A percentile compares a stretch with the other conserved stretches of the same genome.
These are phyloP conservation scores for Verticillium albo-atrum DNA, from an alignment of 2,329 filamentous ascomycete genomes.

Conservation along the genomic window DNA sequence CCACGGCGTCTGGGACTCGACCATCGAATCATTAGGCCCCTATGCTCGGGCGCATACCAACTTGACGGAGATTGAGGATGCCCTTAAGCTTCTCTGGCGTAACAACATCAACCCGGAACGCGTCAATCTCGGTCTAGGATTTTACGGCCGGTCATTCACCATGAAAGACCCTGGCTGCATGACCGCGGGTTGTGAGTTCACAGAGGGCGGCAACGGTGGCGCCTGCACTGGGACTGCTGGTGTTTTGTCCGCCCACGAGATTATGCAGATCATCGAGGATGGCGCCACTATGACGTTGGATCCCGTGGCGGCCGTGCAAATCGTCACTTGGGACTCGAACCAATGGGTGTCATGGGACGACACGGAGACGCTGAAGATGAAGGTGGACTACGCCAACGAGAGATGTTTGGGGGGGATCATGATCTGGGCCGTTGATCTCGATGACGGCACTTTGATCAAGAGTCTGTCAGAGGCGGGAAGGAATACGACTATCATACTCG, in stretches of 20 bases:
- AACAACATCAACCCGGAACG: conserved; percentile 34
- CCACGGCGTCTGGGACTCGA: conserved; percentile 34
- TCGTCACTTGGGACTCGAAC: conserved; percentile 21
- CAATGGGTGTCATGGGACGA: conserved; percentile 36
- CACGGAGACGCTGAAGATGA: conserved; percentile 24
- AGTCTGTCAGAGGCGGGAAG: too few species aligned
- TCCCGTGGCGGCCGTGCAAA: conserved; percentile 23
- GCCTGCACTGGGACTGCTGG: conserved; percentile 22
- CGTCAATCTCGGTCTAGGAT: conserved; percentile 38
- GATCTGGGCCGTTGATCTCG: conserved; percentile 22
- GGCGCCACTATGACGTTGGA: conserved; percentile 14
- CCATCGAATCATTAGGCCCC: conserved; percentile 18
- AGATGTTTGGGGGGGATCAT: conserved; percentile 21
- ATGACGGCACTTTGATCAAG: too few species aligned
- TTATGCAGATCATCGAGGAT: conserved; percentile 19
- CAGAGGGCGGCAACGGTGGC: conserved; percentile 17
- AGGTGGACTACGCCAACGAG: conserved; percentile 23
- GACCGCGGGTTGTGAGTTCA: conserved; percentile 23
- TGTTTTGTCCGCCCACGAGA: conserved; percentile 25
- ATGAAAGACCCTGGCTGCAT: conserved; percentile 18
- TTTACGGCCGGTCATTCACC: conserved; percentile 36
- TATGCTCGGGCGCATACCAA: conserved; percentile 37
- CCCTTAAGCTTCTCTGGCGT: conserved; percentile 42
- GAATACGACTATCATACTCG: too few species aligned
- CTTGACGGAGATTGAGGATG: conserved; percentile 39